These are phyloP conservation scores for Candida sanyaensis DNA, from an alignment of 1,139 yeast genomes.

Conservation along the genomic window DNA sequence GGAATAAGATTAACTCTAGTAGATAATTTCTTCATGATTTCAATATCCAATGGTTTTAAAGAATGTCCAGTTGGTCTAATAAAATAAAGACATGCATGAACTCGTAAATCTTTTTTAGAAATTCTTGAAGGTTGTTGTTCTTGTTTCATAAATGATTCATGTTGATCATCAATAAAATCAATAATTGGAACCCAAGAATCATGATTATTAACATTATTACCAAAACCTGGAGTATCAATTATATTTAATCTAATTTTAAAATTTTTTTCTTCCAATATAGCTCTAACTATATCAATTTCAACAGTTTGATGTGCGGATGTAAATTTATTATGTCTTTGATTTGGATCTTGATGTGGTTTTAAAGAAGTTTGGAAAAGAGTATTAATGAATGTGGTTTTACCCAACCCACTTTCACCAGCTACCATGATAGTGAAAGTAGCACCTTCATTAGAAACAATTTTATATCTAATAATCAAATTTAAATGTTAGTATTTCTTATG, in stretches of 20 bases:
- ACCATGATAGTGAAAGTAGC: slow-evolving; percentile 92
- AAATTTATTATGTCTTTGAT: slow-evolving; percentile 68
- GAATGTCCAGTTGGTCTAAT: slow-evolving; percentile 97
- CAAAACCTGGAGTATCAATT: slow-evolving; percentile 97
- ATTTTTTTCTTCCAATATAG: slow-evolving; percentile 89
- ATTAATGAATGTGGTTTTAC: slow-evolving; percentile 92
- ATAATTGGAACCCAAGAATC: slow-evolving; percentile 94
- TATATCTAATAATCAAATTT: slow-evolving; percentile 50
- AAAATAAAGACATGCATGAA: slow-evolving; percentile 93
- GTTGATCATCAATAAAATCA: slow-evolving; percentile 96
- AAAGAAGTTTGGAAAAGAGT: slow-evolving; percentile 80
- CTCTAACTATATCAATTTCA: slow-evolving; percentile 87
- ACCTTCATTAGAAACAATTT: slow-evolving; percentile 85
- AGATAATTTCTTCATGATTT: slow-evolving; percentile 84
- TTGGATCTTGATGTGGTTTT: slow-evolving; percentile 64
- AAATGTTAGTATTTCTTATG: slow-evolving; percentile 7
- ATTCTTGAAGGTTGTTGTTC: slow-evolving; percentile 89
- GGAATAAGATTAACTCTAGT: slow-evolving; percentile 93
- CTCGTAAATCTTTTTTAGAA: slow-evolving; percentile 78
- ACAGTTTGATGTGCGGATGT: slow-evolving; percentile 75
- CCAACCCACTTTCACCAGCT: slow-evolving; percentile 94
- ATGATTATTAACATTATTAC: slow-evolving; percentile 91
- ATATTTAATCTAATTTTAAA: slow-evolving; percentile 83
- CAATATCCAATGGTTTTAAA: slow-evolving; percentile 90
- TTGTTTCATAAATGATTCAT: slow-evolving; percentile 91